Base-by-base conservation (phyloP, 1,139 yeast genomes). In the Zygoascus meyerae region DNA sequence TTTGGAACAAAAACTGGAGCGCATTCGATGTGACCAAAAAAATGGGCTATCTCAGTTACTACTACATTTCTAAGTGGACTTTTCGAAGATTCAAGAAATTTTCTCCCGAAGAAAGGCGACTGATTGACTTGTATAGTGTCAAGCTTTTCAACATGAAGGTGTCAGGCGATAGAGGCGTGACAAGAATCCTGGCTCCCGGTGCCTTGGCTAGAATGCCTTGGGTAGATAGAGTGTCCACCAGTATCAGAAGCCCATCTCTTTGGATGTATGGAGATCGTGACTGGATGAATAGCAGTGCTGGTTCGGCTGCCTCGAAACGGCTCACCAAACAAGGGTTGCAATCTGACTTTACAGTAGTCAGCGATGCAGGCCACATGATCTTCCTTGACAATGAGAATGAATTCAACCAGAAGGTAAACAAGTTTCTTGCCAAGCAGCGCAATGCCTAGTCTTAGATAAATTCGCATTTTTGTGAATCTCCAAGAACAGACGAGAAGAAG, bases 251-350 rank as follows among this genome's bases (percentile, higher is more conserved):
- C 42, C 60, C 60, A 32, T 71, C 77, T 28, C 60, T 77, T 1
- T 72, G 89, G 65, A 63, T 86, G 34, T 89, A 87, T 62, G 97
- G 97, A 0, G 81, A 83, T 55, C 78, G 72, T 54, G 97, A 89
- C 62, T 89, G 92, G 76, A 89, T 89, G 96, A 84, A 85, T 60
- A 69, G 75, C 1, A 77, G 74, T 42, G 92, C 94, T 0, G 96
- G 95, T 1, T 56, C 65, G 10, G 73, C 75, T 47, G 78, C 79
- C 41, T 71, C 68, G 2, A 58, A 70, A 26, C 54, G 64, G 31
- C 62, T 80, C 48, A 64, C 69, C 38, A 12, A 18, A 4, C 40
- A 46, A 15, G 51, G 48, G 11, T 65, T 68, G 1, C 60, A 58
- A 5, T 66, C 70, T 1, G 59, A 62, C 7, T 79, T 75, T 50